Evolutionary conservation across 768 basidiomycete species (phyloP).

Genomic region (Calocera viscosa): DNA sequence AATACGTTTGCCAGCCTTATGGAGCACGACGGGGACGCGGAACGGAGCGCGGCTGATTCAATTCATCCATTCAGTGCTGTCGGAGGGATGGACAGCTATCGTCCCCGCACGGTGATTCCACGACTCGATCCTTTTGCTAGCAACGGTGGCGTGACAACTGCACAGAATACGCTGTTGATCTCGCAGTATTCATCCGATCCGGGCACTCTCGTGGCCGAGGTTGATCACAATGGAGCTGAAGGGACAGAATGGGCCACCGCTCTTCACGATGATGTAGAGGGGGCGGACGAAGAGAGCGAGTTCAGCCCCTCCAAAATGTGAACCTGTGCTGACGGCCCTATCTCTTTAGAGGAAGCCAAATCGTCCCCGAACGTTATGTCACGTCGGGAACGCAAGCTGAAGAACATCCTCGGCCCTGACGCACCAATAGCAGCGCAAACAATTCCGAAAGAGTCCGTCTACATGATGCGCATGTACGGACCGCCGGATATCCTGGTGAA

Average conservation of each 20-base stretch:
- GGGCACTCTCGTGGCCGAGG: too few relatives aligned
- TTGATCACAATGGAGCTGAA: too few relatives aligned
- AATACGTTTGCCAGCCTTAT: not conserved
- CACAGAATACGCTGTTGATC: not conserved
- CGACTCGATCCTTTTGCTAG: not conserved
- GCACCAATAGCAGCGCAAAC: conserved; percentile 34
- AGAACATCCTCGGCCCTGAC: conserved; percentile 53
- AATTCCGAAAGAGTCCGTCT: conserved; percentile 55
- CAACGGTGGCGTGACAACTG: not conserved
- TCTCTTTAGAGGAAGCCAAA: not conserved
- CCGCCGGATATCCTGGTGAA: conserved; percentile 75
- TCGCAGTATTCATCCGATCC: not conserved
- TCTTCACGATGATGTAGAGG: too few relatives aligned
- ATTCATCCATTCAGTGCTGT: not conserved
- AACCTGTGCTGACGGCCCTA: not conserved
- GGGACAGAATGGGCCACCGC: too few relatives aligned
- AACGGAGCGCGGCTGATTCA: not conserved
- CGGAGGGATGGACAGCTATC: not conserved
- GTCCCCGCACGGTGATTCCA: not conserved
- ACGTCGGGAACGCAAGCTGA: conserved; percentile 36
- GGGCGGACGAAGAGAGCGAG: too few relatives aligned
- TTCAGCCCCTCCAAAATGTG: not conserved
- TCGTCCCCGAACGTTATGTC: not conserved
- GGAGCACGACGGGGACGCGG: not conserved
- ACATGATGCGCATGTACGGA: conserved; percentile 67